A percentile compares a stretch with the other conserved stretches of the same genome.
phyloP scores from a whole-genome alignment of 768 basidiomycete genomes.

The Panus rudis region DNA sequence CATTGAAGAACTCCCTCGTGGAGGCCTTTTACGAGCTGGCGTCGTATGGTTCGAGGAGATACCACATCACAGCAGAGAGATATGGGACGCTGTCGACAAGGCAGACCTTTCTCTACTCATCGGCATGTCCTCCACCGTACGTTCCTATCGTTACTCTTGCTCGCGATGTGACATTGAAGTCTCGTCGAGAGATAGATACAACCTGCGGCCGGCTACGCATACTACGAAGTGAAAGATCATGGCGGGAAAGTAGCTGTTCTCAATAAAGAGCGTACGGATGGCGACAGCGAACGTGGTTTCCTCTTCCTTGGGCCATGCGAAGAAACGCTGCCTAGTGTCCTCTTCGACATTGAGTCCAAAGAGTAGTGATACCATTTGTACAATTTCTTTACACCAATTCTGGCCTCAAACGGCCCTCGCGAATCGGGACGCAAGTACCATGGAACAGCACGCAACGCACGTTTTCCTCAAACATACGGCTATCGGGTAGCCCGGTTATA shows the following conservation, averaged over 20 bases:
- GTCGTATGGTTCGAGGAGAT: slow-evolving; percentile 39
- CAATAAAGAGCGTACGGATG: slow-evolving; percentile 26
- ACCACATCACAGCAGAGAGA: slow-evolving; percentile 22
- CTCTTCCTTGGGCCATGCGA: slow-evolving; percentile 46
- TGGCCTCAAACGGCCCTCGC: no score
- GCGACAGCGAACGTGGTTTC: slow-evolving; percentile 40
- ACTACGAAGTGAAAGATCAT: slow-evolving; percentile 15
- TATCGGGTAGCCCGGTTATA: no score
- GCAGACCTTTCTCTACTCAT: slow-evolving; percentile 33
- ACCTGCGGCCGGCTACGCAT: slow-evolving; percentile 26
- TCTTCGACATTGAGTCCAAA: no score
- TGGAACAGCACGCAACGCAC: no score
- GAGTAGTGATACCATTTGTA: no score
- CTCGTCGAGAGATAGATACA: no score
- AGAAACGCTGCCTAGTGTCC: slow-evolving; percentile 34
- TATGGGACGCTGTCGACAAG: slow-evolving; percentile 20
- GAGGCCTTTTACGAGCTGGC: slow-evolving; percentile 27
- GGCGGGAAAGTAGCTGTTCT: slow-evolving; percentile 32
- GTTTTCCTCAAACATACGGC: no score
- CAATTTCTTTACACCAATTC: no score
- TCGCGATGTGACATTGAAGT: no score
- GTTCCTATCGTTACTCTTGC: no score
- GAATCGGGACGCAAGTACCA: no score
- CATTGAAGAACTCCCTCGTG: slow-evolving; percentile 23
- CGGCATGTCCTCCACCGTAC: slow-evolving; percentile 32